These are phyloP conservation scores for Coprinopsis marcescibilis DNA, from an alignment of 768 basidiomycete genomes.

Conservation along the genomic window DNA sequence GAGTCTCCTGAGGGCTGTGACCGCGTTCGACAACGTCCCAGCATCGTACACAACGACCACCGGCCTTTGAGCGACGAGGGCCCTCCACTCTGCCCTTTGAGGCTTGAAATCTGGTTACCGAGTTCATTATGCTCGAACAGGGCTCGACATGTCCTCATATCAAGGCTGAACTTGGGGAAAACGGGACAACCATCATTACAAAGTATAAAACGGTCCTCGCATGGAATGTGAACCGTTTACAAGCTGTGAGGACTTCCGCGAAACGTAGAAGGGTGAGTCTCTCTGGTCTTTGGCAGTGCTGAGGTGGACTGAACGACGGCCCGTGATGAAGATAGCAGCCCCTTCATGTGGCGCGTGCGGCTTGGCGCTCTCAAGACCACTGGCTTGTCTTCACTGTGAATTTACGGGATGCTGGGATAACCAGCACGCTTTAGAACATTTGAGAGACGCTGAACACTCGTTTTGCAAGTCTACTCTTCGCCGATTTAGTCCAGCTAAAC, in stretches of 20 bases:
- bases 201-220: conserved; percentile 50
- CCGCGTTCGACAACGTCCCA: too few relatives aligned
- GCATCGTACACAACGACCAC: too few relatives aligned
- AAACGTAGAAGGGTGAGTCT: conserved; percentile 62
- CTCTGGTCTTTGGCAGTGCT: not conserved
- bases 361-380: conserved; percentile 52
- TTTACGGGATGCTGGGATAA: conserved; percentile 66
- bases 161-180: conserved; percentile 1
- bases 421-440: conserved; percentile 53
- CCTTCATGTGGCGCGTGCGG: conserved; percentile 64
- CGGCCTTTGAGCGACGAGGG: too few relatives aligned
- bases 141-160: conserved; percentile 8
- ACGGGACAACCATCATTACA: conserved; percentile 18
- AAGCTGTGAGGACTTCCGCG: conserved; percentile 40
- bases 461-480: conserved; percentile 52
- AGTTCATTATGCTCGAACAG: not conserved
- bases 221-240: conserved; percentile 47
- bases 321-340: conserved; percentile 33
- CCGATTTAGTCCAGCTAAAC: not conserved
- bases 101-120: too few relatives aligned
- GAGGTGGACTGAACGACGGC: not conserved
- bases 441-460: conserved; percentile 49
- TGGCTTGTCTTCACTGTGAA: conserved; percentile 68
- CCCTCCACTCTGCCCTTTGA: too few relatives aligned
- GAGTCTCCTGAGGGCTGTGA: too few relatives aligned